Conservation (phyloP, 2,329 filamentous ascomycete species). For the Talaromyces rugulosus region DNA sequence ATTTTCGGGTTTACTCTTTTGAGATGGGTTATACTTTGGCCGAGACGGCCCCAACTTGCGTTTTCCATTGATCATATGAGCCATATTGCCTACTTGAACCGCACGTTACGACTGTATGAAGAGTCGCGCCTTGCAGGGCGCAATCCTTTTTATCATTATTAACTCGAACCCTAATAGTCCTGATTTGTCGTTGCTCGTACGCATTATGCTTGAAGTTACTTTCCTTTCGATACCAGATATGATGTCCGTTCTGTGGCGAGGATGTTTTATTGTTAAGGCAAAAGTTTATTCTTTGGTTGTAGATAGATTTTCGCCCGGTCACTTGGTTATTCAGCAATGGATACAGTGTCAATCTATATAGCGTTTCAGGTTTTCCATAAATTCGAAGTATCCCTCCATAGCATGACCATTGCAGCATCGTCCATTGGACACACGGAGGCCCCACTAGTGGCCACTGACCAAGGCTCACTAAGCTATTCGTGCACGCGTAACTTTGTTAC, state of each 20-base stretch:
- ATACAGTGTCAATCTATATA: slow-evolving; percentile 11
- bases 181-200: not conserved
- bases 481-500: not conserved
- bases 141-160: not conserved
- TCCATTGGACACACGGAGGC: not conserved
- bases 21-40: not conserved
- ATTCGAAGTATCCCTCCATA: too few species aligned
- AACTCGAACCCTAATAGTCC: not conserved
- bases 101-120: slow-evolving; percentile 1
- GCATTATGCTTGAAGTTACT: not conserved
- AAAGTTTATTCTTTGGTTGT: slow-evolving; percentile 10
- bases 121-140: not conserved
- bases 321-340: slow-evolving; percentile 10
- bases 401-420: not conserved
- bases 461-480: not conserved
- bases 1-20: not conserved
- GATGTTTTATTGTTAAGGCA: not conserved
- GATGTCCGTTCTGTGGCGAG: slow-evolving; percentile 1
- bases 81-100: slow-evolving; percentile 4
- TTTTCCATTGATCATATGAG: not conserved
- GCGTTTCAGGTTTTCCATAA: not conserved
- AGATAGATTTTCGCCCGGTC: slow-evolving; percentile 10
- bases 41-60: not conserved
- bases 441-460: not conserved
- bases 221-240: not conserved